phyloP scores from a whole-genome alignment of 768 basidiomycete genomes.

The Rhizopogon salebrosus region DNA sequence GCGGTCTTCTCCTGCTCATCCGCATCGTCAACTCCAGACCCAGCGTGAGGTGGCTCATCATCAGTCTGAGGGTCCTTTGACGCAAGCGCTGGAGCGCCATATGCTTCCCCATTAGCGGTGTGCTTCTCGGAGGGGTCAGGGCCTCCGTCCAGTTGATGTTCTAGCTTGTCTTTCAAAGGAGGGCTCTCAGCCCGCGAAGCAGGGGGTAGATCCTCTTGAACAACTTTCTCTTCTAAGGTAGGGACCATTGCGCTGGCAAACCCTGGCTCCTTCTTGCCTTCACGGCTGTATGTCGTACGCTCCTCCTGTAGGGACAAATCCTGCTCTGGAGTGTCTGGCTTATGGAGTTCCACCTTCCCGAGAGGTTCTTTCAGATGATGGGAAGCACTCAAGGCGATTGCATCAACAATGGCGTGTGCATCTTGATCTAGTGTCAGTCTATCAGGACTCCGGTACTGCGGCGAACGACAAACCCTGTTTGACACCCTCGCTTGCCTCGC shows the following conservation, averaged over 20 bases:
- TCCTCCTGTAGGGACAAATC: constrained; percentile 43
- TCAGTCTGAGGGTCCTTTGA: constrained; percentile 35
- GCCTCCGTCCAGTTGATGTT: constrained; percentile 11
- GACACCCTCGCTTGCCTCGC: constrained; percentile 33
- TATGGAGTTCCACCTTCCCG: not conserved
- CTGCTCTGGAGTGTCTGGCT: not conserved
- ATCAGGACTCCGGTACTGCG: not conserved
- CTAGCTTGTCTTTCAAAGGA: constrained; percentile 25
- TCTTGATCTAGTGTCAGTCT: constrained; percentile 29
- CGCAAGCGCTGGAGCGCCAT: constrained; percentile 53
- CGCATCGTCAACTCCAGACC: constrained; percentile 37
- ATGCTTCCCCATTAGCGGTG: constrained; percentile 39
- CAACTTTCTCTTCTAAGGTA: constrained; percentile 62
- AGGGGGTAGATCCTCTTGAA: constrained; percentile 44
- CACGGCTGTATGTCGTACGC: constrained; percentile 45
- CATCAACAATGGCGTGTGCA: constrained; percentile 34
- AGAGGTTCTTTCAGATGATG: constrained; percentile 33
- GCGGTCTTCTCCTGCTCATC: constrained; percentile 47
- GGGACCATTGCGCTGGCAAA: constrained; percentile 63
- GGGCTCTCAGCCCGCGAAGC: constrained; percentile 24
- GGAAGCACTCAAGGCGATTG: constrained; percentile 27
- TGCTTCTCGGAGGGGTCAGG: constrained; percentile 24
- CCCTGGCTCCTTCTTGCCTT: constrained; percentile 46
- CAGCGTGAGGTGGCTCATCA: constrained; percentile 43
- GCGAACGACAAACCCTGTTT: constrained; percentile 44